Base-by-base conservation (phyloP, 2,329 filamentous ascomycete genomes). In the Botrytis sinoallii region DNA sequence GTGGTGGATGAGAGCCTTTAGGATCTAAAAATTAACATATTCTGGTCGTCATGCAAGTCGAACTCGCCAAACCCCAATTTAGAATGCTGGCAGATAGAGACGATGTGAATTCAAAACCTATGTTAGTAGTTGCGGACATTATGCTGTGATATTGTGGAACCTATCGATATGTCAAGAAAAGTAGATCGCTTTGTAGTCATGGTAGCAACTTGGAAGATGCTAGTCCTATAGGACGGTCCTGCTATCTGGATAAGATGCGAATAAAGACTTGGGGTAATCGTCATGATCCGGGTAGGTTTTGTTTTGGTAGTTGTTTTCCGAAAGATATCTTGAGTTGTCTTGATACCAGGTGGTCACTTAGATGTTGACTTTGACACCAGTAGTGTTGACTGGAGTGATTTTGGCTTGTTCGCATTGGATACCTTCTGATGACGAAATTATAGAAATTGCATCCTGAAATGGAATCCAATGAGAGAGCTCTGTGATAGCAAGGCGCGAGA, bases 381-480 rank as follows among this genome's bases (percentile, higher is more conserved):
- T 18, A 29, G 14, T 8, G n/a, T 29, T 55, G n/a, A 8, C 52
- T 55, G 52, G 52, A 29, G 12, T 18, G 3, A 8, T 29, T 29
- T 55, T 14, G 14, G 6, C 52, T 29, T 16, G 52, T 8, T 18
- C 52, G 6, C 14, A n/a, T 18, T 52, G n/a, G n/a, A 55, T 29
- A 29, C 5, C 48, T 52, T 6, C 25, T 14, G 48, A 52, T 18
- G 52, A 18, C 14, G n/a, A 55, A 29, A 55, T 10, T 3, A 55
- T 55, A 14, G 14, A 18, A 29, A 29, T 29, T 29, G 7, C 32
- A 66, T 66, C 70, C 70, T 70, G 52, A 68, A 73, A 68, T 18
- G 71, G 4, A 71, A 73, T 64, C 18, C 46, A 61, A 7, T 55
- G 71, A 73, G 40, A 60, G 68, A 67, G 32, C 52, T 74, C 70